These are phyloP conservation scores for Hyaloscypha finlandica DNA, from an alignment of 495 filamentous ascomycete species.

Conservation along the genomic window DNA sequence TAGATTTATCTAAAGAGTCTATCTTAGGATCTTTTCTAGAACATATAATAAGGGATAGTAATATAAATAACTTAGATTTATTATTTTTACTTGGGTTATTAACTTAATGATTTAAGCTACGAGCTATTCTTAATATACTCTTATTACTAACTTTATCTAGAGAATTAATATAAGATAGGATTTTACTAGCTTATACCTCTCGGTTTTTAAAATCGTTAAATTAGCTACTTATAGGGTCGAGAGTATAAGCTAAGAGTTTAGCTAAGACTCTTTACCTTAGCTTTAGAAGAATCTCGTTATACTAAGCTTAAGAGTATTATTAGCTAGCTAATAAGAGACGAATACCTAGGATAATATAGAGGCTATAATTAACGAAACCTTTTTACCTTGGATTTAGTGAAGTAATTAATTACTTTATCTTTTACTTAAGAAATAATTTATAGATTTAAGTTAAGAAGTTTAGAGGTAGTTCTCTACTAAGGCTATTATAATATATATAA, in stretches of 20 bases:
- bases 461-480: neutral
- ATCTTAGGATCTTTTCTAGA: no score
- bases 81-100: no score
- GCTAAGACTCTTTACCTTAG: conserved; percentile 17
- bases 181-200: neutral
- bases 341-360: conserved; percentile 13
- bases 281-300: neutral
- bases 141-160: no score
- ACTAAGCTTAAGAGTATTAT: neutral
- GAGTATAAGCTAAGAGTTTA: conserved; percentile 14
- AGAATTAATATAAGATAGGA: neutral
- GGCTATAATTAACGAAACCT: conserved; percentile 2
- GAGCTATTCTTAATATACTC: no score
- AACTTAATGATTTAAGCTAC: no score
- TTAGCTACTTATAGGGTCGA: conserved; percentile 6
- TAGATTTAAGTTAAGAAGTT: conserved; percentile 4
- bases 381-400: conserved; percentile 4
- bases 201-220: neutral
- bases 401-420: neutral
- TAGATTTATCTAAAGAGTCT: no score
- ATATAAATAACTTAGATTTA: no score
- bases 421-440: neutral
- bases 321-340: conserved; percentile 2
- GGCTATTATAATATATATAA: conserved; percentile 12
- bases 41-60: no score